Conservation (phyloP, 192 early-diverging fungal genomes). For the Rhizophagus clarus region DNA sequence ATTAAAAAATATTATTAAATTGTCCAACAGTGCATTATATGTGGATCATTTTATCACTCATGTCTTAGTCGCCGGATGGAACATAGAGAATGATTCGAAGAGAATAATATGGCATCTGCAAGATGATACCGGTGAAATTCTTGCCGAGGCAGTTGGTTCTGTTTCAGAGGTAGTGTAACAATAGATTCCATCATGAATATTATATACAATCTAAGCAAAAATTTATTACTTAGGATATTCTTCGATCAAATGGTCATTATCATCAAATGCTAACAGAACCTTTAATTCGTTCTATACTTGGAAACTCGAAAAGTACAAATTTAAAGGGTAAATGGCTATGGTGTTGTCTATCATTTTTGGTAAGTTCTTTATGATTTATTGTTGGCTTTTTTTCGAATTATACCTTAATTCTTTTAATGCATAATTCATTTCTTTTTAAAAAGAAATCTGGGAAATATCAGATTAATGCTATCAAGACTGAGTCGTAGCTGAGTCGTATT, state of each 20-base stretch:
- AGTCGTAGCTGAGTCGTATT: not conserved
- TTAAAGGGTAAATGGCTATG: not conserved
- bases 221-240: not conserved
- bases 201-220: not conserved
- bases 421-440: not conserved
- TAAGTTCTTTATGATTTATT: not conserved
- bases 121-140: not conserved
- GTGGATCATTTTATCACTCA: constrained; percentile 2
- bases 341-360: not conserved
- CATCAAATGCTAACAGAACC: not conserved
- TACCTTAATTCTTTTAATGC: not conserved
- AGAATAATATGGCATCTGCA: not conserved
- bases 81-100: not conserved
- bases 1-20: not conserved
- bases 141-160: not conserved
- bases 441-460: not conserved
- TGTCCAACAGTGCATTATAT: not conserved
- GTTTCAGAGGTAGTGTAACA: not conserved
- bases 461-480: not conserved
- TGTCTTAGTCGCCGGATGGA: not conserved
- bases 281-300: not conserved
- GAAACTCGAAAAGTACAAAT: not conserved
- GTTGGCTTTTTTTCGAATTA: not conserved
- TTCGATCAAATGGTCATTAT: not conserved
- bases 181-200: not conserved